phyloP scores from a whole-genome alignment of 176 grass and related monocot genomes.

The Pontederia crassipes region DNA sequence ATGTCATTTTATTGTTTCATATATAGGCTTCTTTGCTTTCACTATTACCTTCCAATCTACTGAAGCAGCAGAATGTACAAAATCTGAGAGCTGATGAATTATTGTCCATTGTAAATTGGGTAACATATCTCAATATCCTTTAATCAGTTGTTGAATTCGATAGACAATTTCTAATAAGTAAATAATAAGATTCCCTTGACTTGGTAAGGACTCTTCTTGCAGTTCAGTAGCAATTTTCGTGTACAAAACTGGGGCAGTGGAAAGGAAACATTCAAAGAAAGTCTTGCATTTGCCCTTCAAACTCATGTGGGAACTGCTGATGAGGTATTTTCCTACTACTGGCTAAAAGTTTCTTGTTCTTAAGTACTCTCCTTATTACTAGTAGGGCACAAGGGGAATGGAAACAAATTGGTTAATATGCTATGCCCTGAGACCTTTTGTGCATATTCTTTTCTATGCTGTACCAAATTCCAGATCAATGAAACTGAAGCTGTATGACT shows the following conservation, averaged over 20 bases:
- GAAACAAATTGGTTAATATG: too few relatives aligned
- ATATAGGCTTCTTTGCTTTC: constrained; percentile 85
- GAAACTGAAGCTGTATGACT: too few relatives aligned
- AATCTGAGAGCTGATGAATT: constrained; percentile 49
- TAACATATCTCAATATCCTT: constrained; percentile 16
- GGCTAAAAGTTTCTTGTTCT: background rate
- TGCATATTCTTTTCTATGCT: too few relatives aligned
- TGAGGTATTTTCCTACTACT: constrained; percentile 42
- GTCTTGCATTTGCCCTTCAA: constrained; percentile 78
- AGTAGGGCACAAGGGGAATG: background rate
- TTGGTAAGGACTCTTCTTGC: constrained; percentile 22
- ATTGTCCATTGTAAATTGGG: constrained; percentile 65
- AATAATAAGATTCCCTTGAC: too few relatives aligned
- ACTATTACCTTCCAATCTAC: constrained; percentile 62
- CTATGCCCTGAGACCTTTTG: too few relatives aligned
- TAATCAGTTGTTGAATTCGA: too few relatives aligned
- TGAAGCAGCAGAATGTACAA: constrained; percentile 37
- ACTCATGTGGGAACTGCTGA: constrained; percentile 60
- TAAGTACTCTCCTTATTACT: background rate
- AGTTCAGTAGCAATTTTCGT: constrained; percentile 78
- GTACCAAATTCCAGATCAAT: too few relatives aligned
- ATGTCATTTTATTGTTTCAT: background rate
- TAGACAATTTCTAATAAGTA: too few relatives aligned
- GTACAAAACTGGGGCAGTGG: constrained; percentile 36
- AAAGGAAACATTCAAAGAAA: constrained; percentile 66